Conservation (phyloP, 1,139 yeast genomes). For the Geotrichum cucujoidarum region DNA sequence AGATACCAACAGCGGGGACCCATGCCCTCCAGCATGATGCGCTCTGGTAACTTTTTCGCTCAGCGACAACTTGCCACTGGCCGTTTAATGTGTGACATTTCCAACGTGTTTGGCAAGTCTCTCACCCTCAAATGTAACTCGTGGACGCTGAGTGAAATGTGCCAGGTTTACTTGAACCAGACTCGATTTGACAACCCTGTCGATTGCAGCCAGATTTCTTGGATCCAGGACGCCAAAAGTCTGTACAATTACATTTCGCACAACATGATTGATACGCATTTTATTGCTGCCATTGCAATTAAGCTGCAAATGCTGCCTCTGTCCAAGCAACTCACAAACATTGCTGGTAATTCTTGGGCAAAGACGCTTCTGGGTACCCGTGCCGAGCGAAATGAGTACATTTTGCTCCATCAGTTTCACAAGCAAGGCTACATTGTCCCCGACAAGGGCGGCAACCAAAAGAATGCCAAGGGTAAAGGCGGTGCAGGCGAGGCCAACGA, state of each 20-base stretch:
- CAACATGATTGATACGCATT: constrained; percentile 58
- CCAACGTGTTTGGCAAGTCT: constrained; percentile 93
- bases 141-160: constrained; percentile 96
- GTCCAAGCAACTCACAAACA: constrained; percentile 83
- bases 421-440: constrained; percentile 81
- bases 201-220: constrained; percentile 52
- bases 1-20: constrained; percentile 53
- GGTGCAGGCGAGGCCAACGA: constrained; percentile 33
- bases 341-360: constrained; percentile 98
- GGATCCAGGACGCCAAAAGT: constrained; percentile 57
- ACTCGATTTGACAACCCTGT: constrained; percentile 68
- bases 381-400: constrained; percentile 92
- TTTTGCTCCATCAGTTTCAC: constrained; percentile 86
- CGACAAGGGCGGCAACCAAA: constrained; percentile 50
- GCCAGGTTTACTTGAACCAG: constrained; percentile 62
- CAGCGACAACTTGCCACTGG: constrained; percentile 73
- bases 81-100: constrained; percentile 83
- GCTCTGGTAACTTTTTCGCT: constrained; percentile 45
- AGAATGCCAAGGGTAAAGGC: constrained; percentile 25
- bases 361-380: constrained; percentile 92
- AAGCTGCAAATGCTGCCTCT: constrained; percentile 80
- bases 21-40: constrained; percentile 65
- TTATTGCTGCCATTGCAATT: constrained; percentile 71
- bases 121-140: constrained; percentile 87
- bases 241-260: constrained; percentile 68